These are phyloP conservation scores for Cladosporium colombiae DNA, from an alignment of 2,329 filamentous ascomycete genomes.

Conservation along the genomic window DNA sequence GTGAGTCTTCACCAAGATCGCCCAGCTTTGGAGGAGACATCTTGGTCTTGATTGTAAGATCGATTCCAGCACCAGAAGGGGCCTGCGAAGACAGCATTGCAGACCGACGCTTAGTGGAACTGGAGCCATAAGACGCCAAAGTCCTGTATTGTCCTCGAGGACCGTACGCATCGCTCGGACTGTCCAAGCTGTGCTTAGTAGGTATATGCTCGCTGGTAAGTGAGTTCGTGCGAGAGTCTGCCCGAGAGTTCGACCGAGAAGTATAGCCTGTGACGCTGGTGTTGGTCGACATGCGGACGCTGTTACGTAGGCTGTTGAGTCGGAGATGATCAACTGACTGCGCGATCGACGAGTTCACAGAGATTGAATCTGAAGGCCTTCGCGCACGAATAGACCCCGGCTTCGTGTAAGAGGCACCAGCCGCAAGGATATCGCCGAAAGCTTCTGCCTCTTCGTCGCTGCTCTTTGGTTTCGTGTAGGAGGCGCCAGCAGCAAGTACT, in stretches of 20 bases:
- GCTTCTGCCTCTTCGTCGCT: slow-evolving; percentile 2
- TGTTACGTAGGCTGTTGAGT: slow-evolving; percentile 33
- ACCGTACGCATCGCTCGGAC: slow-evolving; percentile 20
- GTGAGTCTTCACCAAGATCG: slow-evolving; percentile 11
- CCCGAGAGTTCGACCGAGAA: slow-evolving; percentile 33
- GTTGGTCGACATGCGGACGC: slow-evolving; percentile 34
- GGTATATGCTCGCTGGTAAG: slow-evolving; percentile 28
- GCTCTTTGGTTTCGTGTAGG: slow-evolving; percentile 1
- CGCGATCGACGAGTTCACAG: slow-evolving; percentile 29
- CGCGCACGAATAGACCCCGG: background rate
- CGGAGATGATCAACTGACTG: slow-evolving; percentile 32
- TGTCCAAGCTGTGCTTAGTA: slow-evolving; percentile 24
- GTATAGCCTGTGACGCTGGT: slow-evolving; percentile 29
- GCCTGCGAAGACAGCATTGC: slow-evolving; percentile 8
- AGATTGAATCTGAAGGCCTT: slow-evolving; percentile 27
- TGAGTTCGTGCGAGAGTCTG: slow-evolving; percentile 35
- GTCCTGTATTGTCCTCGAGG: slow-evolving; percentile 26
- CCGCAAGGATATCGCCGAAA: slow-evolving; percentile 14
- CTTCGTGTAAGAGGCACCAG: slow-evolving; percentile 7
- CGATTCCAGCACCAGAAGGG: background rate
- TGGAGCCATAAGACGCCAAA: slow-evolving; percentile 29
- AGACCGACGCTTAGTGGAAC: slow-evolving; percentile 28
- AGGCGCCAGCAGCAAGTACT: slow-evolving; percentile 15
- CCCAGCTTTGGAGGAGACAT: background rate
- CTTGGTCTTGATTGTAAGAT: slow-evolving; percentile 5